Evolutionary conservation across 2,329 filamentous ascomycete genomes (phyloP), one percentile per base, ranked within the genome.

Genomic region (Xylaria sp.): DNA sequence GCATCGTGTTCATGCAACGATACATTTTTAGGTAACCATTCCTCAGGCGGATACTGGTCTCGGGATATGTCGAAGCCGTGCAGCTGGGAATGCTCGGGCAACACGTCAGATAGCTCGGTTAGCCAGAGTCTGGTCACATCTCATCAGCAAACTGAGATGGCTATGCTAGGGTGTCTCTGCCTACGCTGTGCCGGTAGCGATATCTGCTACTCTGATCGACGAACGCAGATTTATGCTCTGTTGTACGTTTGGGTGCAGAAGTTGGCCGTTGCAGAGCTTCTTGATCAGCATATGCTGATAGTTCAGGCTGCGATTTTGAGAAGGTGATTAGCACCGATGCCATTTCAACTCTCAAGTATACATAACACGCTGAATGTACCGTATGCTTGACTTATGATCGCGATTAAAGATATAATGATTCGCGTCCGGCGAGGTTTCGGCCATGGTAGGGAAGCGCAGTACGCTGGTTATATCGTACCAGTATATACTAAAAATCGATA

Each of bases 341-440:
- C 9, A 55, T 36, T n/a, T 23, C 30, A 15, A 36, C 13, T 34
- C 30, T 15, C 13, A 34, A 55, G 36, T 8, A 46, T n/a, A 12
- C n/a, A 7, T 7, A 36, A 55, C 28, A 36, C 28, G 50, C 15
- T 20, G 30, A 15, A 34, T 55, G 50, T 34, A 55, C 50, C 50
- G 50, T 55, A 55, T 55, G 28, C 50, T 55, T 32, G 50, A 55
- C 50, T 55, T 34, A n/a, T 32, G 30, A 36, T 55, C 50, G 12
- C 48, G 25, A 53, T 13, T 15, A 13, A 53, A 53, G 48, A 53
- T 12, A 28, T 32, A 53, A 4, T 4, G 48, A 12, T 5, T 53
- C 6, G 25, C 4, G n/a, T 53, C 5, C 25, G 25, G 15, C 48
- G 25, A 6, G 12, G 12, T 53, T 53, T 34, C 25, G 25, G 48